These are phyloP conservation scores for Aspergillus biplanus DNA, from an alignment of 495 filamentous ascomycete genomes.

Conservation along the genomic window DNA sequence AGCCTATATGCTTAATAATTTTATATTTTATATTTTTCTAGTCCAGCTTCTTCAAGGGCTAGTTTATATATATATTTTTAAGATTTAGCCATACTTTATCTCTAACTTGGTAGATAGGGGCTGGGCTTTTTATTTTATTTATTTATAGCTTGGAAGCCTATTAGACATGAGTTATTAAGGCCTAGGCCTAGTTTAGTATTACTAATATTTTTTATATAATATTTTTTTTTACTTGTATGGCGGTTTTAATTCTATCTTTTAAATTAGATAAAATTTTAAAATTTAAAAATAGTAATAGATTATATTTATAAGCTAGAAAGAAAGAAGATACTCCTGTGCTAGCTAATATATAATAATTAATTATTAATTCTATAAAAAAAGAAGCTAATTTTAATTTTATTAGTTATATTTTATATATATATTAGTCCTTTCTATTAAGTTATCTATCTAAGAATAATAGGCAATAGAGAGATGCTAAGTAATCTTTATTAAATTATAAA, in stretches of 20 bases:
- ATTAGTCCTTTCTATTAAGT: not conserved
- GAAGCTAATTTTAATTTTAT: not conserved
- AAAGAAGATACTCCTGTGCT: not conserved
- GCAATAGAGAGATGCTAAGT: too few relatives aligned
- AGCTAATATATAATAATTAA: not conserved
- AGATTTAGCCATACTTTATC: not conserved
- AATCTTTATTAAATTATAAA: not conserved
- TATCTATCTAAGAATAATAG: too few relatives aligned
- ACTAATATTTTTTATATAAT: not conserved
- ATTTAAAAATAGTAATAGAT: not conserved
- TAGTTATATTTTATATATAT: conserved; percentile 11
- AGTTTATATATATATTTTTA: not conserved
- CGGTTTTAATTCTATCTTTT: not conserved
- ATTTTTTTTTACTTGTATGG: not conserved
- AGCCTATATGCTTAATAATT: not conserved
- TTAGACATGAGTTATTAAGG: not conserved
- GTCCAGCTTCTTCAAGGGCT: not conserved
- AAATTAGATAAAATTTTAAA: not conserved
- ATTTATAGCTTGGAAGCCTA: not conserved
- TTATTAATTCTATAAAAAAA: not conserved
- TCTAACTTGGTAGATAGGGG: not conserved
- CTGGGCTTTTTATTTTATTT: not conserved
- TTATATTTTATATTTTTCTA: not conserved
- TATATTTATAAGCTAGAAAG: not conserved
- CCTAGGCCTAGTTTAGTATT: not conserved